These are phyloP conservation scores for Triticum timopheevii DNA, from an alignment of 176 grass and related monocot species.

Conservation along the genomic window DNA sequence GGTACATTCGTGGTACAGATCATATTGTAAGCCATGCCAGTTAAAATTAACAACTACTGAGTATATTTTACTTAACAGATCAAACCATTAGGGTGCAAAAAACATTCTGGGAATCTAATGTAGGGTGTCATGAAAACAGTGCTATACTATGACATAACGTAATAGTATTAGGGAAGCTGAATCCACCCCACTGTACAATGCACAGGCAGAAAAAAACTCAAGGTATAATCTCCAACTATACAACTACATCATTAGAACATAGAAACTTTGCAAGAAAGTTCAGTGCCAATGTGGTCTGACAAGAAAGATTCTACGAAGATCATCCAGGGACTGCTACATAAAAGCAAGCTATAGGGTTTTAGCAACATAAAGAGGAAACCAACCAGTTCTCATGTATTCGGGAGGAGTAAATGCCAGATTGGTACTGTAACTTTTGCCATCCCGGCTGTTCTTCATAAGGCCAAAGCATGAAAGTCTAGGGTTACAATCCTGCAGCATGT, in stretches of 20 bases:
- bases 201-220: neutral
- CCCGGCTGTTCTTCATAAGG: constrained; percentile 97
- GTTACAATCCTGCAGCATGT: constrained; percentile 71
- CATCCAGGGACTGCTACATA: neutral
- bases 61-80: constrained; percentile 13
- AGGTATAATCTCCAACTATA: neutral
- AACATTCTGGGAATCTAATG: neutral
- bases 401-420: constrained; percentile 99
- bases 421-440: constrained; percentile 99
- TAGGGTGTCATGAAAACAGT: neutral
- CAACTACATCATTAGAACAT: neutral
- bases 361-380: constrained; percentile 16
- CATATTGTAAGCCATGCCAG: neutral
- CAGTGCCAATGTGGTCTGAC: neutral
- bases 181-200: neutral
- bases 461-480: constrained; percentile 99
- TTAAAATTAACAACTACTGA: neutral
- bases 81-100: constrained; percentile 1
- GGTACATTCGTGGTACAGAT: neutral
- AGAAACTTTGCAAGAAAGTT: neutral
- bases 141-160: constrained; percentile 17
- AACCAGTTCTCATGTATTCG: constrained; percentile 99
- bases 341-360: constrained; percentile 16
- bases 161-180: neutral
- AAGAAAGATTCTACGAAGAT: constrained; percentile 4